A percentile compares a stretch with the other conserved stretches of the same genome.
Evolutionary conservation across 257 asterid species (phyloP).

Genomic region (Coffea canephora): DNA sequence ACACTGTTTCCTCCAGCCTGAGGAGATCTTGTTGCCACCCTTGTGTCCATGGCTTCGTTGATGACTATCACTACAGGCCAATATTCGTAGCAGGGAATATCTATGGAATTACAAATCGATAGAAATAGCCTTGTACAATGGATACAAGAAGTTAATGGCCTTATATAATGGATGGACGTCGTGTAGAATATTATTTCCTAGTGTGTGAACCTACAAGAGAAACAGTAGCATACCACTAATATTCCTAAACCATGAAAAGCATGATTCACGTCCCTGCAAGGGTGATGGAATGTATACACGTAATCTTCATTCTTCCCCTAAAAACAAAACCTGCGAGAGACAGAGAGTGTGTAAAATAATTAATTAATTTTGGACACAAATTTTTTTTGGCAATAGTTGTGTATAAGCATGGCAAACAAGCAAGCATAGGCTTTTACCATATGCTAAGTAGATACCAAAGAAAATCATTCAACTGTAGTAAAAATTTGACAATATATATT

Average conservation of each 20-base stretch:
- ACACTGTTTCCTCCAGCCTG: conserved; percentile 4
- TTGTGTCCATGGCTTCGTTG: neutral
- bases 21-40: conserved; percentile 7
- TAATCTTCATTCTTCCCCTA: no score
- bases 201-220: conserved; percentile 7
- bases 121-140: conserved; percentile 28
- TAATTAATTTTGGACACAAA: no score
- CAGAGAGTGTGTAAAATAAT: no score
- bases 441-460: no score
- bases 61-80: neutral
- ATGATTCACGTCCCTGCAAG: conserved; percentile 25
- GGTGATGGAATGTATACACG: neutral
- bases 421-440: no score
- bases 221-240: neutral
- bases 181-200: conserved; percentile 6
- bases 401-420: no score
- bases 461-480: no score
- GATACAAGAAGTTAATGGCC: neutral
- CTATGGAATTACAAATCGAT: conserved; percentile 17
- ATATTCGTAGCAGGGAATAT: neutral
- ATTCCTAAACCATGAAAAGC: conserved; percentile 13
- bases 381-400: no score
- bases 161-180: neutral
- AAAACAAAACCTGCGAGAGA: no score
- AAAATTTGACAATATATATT: no score